Evolutionary conservation across 345 rosid genomes (phyloP).

Genomic region (Boechera retrofracta): DNA sequence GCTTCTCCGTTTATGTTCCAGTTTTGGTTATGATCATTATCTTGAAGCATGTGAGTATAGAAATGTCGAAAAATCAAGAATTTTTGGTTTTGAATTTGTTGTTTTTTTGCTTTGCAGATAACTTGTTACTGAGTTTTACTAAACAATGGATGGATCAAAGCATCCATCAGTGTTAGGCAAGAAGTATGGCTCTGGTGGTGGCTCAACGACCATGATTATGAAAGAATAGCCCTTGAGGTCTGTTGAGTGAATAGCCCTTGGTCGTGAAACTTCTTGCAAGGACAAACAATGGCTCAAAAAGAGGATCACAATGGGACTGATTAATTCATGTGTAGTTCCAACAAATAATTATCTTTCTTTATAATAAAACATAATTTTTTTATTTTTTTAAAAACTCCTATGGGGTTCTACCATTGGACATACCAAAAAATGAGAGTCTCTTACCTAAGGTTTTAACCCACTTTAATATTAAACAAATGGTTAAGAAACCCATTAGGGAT

Average conservation of each 20-base stretch:
- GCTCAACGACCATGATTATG: constrained; percentile 31
- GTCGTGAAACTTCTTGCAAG: no score
- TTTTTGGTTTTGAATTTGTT: background rate
- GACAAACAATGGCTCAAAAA: no score
- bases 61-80: background rate
- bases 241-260: background rate
- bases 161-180: constrained; percentile 72
- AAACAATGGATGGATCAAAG: constrained; percentile 63
- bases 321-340: no score
- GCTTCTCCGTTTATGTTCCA: constrained; percentile 5
- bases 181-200: constrained; percentile 88
- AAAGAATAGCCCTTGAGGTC: constrained; percentile 3
- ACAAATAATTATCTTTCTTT: no score
- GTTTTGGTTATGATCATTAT: background rate
- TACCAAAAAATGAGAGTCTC: no score
- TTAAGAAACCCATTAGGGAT: no score
- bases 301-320: no score
- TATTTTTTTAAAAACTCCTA: no score
- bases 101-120: constrained; percentile 16
- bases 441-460: no score
- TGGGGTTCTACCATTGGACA: no score
- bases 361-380: no score
- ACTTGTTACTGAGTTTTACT: background rate
- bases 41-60: background rate
- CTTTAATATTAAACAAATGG: no score